These are phyloP conservation scores for Oemleria cerasiformis DNA, from an alignment of 306 rosid species.

Conservation along the genomic window DNA sequence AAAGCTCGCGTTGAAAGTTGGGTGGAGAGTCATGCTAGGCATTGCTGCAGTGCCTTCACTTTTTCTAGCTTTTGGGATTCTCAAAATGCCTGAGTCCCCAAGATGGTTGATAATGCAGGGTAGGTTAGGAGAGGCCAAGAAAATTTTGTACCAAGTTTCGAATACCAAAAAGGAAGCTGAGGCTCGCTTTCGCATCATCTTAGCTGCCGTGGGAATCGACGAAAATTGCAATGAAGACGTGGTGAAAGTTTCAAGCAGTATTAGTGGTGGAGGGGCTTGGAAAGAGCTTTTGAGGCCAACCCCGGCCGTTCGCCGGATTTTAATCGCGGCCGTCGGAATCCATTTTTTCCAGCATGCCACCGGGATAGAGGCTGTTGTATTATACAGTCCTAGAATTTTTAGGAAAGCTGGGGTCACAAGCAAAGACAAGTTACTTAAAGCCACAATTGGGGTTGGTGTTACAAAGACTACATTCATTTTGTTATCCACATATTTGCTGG, in stretches of 20 bases:
- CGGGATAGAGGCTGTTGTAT: conserved; percentile 76
- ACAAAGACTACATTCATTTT: conserved; percentile 46
- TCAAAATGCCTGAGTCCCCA: conserved; percentile 85
- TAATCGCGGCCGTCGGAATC: conserved; percentile 61
- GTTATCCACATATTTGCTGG: conserved; percentile 50
- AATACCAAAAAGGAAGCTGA: conserved; percentile 54
- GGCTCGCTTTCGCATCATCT: conserved; percentile 53
- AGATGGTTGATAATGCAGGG: conserved; percentile 84
- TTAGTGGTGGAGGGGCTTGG: conserved; percentile 52
- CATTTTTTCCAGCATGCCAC: conserved; percentile 78
- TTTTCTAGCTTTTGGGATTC: conserved; percentile 39
- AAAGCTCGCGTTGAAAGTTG: conserved; percentile 45
- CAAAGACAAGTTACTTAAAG: conserved; percentile 58
- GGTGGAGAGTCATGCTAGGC: conserved; percentile 91
- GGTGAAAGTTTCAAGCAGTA: not conserved
- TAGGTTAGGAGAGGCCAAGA: conserved; percentile 44
- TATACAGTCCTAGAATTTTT: conserved; percentile 81
- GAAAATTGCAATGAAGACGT: conserved; percentile 29
- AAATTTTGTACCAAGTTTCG: conserved; percentile 35
- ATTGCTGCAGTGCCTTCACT: conserved; percentile 68
- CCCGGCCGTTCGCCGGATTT: conserved; percentile 55
- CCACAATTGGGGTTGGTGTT: conserved; percentile 68
- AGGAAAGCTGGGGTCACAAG: conserved; percentile 57
- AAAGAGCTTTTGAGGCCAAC: conserved; percentile 58
- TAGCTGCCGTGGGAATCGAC: conserved; percentile 51